Percentiles rank a stretch among this genome's conserved stretches.
Evolutionary conservation across 106 monocot species (phyloP).

Genomic region (Platanthera guangdongensis): DNA sequence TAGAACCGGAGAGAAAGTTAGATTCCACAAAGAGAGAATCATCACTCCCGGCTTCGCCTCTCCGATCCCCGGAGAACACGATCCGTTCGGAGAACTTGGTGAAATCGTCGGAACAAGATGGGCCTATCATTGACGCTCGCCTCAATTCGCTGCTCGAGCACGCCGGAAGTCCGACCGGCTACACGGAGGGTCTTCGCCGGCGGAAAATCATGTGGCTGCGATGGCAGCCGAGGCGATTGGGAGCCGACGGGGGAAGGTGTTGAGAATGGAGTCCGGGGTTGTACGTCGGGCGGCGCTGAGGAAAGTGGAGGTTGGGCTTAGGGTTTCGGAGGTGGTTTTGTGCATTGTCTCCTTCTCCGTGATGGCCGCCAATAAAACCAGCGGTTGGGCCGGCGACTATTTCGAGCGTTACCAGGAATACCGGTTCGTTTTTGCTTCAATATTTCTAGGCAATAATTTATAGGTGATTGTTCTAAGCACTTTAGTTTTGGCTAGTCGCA

Average conservation of each 20-base stretch:
- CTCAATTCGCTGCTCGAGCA: slow-evolving; percentile 6
- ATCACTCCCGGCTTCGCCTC: not conserved
- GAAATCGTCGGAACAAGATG: slow-evolving; percentile 8
- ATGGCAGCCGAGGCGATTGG: not conserved
- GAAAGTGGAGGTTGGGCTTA: slow-evolving; percentile 31
- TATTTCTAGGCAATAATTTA: no score
- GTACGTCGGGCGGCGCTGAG: slow-evolving; percentile 21
- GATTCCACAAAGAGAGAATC: not conserved
- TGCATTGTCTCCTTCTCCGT: slow-evolving; percentile 61
- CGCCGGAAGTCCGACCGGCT: not conserved
- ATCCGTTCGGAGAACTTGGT: not conserved
- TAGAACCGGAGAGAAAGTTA: not conserved
- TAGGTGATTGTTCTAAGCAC: no score
- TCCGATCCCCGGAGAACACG: slow-evolving; percentile 8
- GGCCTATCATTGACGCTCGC: not conserved
- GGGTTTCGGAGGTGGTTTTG: slow-evolving; percentile 44
- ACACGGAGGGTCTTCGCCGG: slow-evolving; percentile 2
- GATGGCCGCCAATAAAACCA: slow-evolving; percentile 74
- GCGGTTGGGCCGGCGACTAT: slow-evolving; percentile 91
- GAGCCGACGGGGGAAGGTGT: slow-evolving; percentile 9
- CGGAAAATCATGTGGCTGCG: slow-evolving; percentile 8
- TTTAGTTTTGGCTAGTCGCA: no score
- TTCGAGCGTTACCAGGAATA: slow-evolving; percentile 71
- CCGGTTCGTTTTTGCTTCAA: slow-evolving; percentile 15
- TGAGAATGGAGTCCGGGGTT: slow-evolving; percentile 24